Evolutionary conservation across 1,284 basidiomycete species (phyloP).

Genomic region (Leccinum variabile): DNA sequence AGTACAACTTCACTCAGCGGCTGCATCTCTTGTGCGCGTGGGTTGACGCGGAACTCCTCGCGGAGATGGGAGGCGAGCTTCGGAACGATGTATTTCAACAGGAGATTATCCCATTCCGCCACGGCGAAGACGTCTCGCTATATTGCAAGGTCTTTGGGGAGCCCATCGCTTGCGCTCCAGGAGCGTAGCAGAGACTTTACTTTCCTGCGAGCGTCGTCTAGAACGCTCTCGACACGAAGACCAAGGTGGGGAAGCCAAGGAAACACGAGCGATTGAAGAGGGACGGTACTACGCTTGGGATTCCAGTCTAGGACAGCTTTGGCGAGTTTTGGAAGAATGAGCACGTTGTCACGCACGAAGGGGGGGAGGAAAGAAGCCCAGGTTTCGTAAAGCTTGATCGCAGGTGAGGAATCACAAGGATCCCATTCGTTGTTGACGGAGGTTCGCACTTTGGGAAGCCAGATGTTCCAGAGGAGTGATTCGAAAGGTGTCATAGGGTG

Average conservation of each 20-base stretch:
- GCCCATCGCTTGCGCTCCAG: constrained; percentile 76
- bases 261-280: constrained; percentile 84
- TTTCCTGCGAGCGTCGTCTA: constrained; percentile 85
- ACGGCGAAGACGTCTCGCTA: constrained; percentile 85
- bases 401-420: constrained; percentile 69
- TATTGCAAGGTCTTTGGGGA: constrained; percentile 70
- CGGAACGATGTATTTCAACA: constrained; percentile 89
- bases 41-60: constrained; percentile 85
- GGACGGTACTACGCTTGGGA: constrained; percentile 52
- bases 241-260: constrained; percentile 94
- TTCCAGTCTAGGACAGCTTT: constrained; percentile 86
- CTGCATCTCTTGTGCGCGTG: constrained; percentile 84
- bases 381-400: constrained; percentile 81
- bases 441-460: constrained; percentile 93
- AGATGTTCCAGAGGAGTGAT: constrained; percentile 89
- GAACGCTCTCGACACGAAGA: constrained; percentile 71
- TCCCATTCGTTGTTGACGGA: constrained; percentile 93
- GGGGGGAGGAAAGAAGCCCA: constrained; percentile 87
- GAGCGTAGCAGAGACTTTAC: constrained; percentile 74
- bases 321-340: constrained; percentile 89
- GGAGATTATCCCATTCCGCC: constrained; percentile 87
- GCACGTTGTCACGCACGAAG: constrained; percentile 92
- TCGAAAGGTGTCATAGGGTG: constrained; percentile 93
- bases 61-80: constrained; percentile 82
- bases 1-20: constrained; percentile 73